Percentiles rank a stretch among this genome's conserved stretches.
Evolutionary conservation across 495 filamentous ascomycete species (phyloP).

Genomic region (Podospora pseudopauciseta): DNA sequence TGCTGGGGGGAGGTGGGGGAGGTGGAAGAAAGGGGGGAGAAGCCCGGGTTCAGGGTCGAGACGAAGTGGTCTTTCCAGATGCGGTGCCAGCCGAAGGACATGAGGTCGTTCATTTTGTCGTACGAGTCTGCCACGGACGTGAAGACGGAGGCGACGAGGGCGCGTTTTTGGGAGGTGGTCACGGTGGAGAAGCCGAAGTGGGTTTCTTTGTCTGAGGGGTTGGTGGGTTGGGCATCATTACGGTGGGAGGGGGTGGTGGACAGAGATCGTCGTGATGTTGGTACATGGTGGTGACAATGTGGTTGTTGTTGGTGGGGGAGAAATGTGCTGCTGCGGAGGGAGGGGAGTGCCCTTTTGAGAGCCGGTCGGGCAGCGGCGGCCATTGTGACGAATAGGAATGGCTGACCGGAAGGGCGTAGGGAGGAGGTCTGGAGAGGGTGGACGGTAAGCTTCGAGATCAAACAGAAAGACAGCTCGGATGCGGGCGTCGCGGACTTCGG

Average conservation of each 20-base stretch:
- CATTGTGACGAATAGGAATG: slow-evolving; percentile 16
- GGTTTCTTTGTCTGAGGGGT: slow-evolving; percentile 53
- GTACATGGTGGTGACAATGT: background rate
- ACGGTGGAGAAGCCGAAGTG: slow-evolving; percentile 94
- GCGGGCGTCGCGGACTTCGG: background rate
- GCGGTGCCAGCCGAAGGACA: slow-evolving; percentile 95
- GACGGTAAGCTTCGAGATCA: background rate
- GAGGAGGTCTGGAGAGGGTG: background rate
- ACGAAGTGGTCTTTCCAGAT: slow-evolving; percentile 99
- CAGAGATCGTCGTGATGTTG: slow-evolving; percentile 13
- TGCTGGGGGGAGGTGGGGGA: slow-evolving; percentile 48
- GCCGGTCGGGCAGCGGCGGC: slow-evolving; percentile 29
- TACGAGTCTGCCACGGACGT: slow-evolving; percentile 89
- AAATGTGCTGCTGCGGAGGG: slow-evolving; percentile 14
- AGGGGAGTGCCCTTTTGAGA: slow-evolving; percentile 26
- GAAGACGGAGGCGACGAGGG: slow-evolving; percentile 78
- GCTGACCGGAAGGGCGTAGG: background rate
- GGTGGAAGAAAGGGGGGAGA: slow-evolving; percentile 46
- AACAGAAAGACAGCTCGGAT: background rate
- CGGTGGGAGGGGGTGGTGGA: slow-evolving; percentile 22
- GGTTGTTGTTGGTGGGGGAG: slow-evolving; percentile 10
- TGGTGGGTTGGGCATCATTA: slow-evolving; percentile 18
- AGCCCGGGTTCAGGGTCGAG: slow-evolving; percentile 82
- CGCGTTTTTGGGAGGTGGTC: slow-evolving; percentile 70
- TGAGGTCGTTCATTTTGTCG: slow-evolving; percentile 98